Base-by-base conservation (phyloP, 2,329 filamentous ascomycete genomes). In the Cytospora leucostoma region DNA sequence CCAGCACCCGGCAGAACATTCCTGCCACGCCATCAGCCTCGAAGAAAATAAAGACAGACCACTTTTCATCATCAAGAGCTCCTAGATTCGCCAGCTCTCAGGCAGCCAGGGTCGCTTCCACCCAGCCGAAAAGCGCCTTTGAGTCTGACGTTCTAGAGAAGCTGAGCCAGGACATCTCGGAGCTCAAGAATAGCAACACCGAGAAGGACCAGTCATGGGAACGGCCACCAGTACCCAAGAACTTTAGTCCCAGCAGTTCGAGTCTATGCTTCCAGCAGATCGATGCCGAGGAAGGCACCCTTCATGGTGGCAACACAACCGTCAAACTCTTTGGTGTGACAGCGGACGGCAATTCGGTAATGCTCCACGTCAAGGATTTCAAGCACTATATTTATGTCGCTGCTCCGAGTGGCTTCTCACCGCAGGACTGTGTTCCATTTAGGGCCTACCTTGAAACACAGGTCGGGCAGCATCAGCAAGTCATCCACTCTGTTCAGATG, bases 121-220 rank as follows among this genome's bases (percentile, higher is more conserved):
- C 85, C 69, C 92, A 93, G 75, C 85, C 86, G 17, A 97, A 96
- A 79, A 97, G 93, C 74, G 85, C 90, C 61, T 99, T 99, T 74
- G 95, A 98, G 77, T 89, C 90, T 64, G 93, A 97, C 73, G 92
- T 97, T 2, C 83, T 99, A 66, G 94, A 97, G 82, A 97, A 96
- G 80, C 85, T 99, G 76, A 95, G 92, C 66, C 94, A 98, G 76
- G 93, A 97, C 73, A 93, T 98, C 66, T 89, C 86, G 32, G 90
- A 89, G 21, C 81, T 96, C 69, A 97, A 93, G 80, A 84, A 91
- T 71, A 91, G 84, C 76, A 98, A 96, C 76, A 84, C 91, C 2
- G 95, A 99, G 74, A 96, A 89, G 75, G 94, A 98, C 74, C 95
- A 99, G 76, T 84, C 92, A 73, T 99, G 95, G 96, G 88, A 89